A percentile compares a stretch with the other conserved stretches of the same genome.
phyloP scores from a whole-genome alignment of 73 alveolate species.

The Paramecium biaurelia region DNA sequence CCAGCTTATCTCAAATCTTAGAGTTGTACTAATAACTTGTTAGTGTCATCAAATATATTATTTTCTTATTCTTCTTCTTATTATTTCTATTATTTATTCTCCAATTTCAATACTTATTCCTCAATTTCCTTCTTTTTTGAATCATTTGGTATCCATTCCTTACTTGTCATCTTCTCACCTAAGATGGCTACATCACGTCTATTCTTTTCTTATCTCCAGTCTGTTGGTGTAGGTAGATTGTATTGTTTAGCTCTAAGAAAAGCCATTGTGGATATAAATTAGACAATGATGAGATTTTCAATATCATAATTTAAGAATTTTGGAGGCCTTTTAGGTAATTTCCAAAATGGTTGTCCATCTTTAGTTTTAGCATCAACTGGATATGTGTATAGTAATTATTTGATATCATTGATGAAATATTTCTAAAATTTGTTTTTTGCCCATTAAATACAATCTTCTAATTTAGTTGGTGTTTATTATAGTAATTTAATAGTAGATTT shows the following conservation, averaged over 20 bases:
- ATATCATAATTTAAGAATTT: conserved; percentile 69
- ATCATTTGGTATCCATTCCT: conserved; percentile 86
- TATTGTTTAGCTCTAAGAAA: conserved; percentile 81
- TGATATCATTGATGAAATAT: conserved; percentile 79
- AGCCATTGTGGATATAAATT: conserved; percentile 84
- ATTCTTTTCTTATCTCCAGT: conserved; percentile 22
- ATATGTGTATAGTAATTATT: conserved; percentile 85
- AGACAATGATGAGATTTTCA: conserved; percentile 69
- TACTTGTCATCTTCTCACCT: conserved; percentile 61
- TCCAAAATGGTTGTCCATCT: conserved; percentile 93
- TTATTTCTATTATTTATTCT: conserved; percentile 49
- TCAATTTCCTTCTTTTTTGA: conserved; percentile 81
- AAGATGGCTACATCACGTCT: neutral
- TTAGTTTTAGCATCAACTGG: conserved; percentile 87
- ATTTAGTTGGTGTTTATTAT: conserved; percentile 71
- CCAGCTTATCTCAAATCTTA: conserved; percentile 62
- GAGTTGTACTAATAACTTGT: conserved; percentile 64
- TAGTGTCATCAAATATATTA: conserved; percentile 57
- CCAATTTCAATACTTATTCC: conserved; percentile 78
- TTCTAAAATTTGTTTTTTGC: conserved; percentile 88
- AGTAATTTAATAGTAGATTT: conserved; percentile 75
- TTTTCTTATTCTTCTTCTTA: conserved; percentile 69
- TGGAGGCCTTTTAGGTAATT: conserved; percentile 95
- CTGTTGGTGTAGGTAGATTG: conserved; percentile 63
- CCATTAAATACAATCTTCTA: conserved; percentile 78